Conservation (phyloP, 768 basidiomycete genomes). For the Amyloporia xantha region DNA sequence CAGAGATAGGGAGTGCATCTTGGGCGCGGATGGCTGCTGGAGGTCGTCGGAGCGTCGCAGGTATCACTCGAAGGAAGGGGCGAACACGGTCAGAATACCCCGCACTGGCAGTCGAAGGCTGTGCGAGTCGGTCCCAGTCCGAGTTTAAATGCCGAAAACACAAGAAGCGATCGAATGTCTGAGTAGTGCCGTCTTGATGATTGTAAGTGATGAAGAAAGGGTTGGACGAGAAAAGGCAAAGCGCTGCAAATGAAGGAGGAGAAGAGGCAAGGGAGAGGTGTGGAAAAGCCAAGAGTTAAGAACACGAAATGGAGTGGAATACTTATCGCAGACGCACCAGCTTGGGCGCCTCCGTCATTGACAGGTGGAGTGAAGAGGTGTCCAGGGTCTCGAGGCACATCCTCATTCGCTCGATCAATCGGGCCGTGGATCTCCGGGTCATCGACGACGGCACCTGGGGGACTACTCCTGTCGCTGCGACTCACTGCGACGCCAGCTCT, state of each 20-base stretch:
- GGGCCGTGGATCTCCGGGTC: too few relatives aligned
- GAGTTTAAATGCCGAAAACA: neutral
- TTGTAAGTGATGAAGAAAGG: neutral
- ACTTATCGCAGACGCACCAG: neutral
- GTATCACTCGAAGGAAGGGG: neutral
- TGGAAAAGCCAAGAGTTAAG: neutral
- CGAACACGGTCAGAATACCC: neutral
- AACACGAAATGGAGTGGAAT: neutral
- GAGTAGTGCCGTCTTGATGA: neutral
- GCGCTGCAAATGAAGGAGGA: too few relatives aligned
- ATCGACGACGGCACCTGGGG: too few relatives aligned
- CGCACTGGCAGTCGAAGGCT: neutral
- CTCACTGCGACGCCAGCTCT: too few relatives aligned
- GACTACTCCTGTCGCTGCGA: too few relatives aligned
- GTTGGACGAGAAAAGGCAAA: neutral
- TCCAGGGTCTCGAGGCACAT: too few relatives aligned
- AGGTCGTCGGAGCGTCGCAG: neutral
- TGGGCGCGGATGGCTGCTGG: neutral
- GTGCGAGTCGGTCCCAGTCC: neutral
- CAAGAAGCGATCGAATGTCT: neutral
- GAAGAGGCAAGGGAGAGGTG: neutral
- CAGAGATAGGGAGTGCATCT: constrained; percentile 12
- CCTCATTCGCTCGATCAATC: too few relatives aligned
- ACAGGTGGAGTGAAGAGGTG: too few relatives aligned
- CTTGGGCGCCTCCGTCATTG: too few relatives aligned